Conservation (phyloP, 1,284 basidiomycete genomes). For the Psilocybe mexicana region DNA sequence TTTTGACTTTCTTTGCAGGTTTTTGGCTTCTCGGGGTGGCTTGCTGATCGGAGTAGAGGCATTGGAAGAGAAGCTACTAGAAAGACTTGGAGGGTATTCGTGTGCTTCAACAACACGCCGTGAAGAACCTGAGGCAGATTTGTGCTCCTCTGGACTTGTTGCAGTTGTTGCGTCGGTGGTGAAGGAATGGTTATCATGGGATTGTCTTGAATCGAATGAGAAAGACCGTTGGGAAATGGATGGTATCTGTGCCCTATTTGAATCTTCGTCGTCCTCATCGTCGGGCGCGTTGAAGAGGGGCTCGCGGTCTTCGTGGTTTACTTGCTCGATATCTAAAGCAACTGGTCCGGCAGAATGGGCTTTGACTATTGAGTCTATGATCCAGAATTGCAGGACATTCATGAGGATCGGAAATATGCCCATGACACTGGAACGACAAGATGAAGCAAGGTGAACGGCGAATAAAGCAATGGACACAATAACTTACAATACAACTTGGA, state of each 20-base stretch:
- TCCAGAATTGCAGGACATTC: conserved; percentile 90
- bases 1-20: conserved; percentile 38
- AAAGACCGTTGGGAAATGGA: conserved; percentile 37
- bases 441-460: conserved; percentile 4
- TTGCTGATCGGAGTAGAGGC: conserved; percentile 32
- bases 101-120: conserved; percentile 40
- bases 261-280: conserved; percentile 53
- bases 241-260: conserved; percentile 46
- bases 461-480: background rate
- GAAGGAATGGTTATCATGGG: conserved; percentile 30
- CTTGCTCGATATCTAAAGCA: conserved; percentile 39
- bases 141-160: conserved; percentile 33
- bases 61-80: conserved; percentile 40
- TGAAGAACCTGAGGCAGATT: conserved; percentile 33
- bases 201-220: conserved; percentile 26
- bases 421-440: conserved; percentile 65
- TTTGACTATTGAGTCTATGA: conserved; percentile 87
- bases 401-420: conserved; percentile 91
- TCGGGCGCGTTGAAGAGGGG: conserved; percentile 56
- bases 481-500: conserved; percentile 83
- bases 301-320: conserved; percentile 48
- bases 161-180: conserved; percentile 22
- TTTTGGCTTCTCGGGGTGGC: conserved; percentile 37
- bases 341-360: conserved; percentile 46
- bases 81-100: conserved; percentile 61